These are phyloP conservation scores for Euryodendron excelsum DNA, from an alignment of 148 eudicot genomes.

Conservation along the genomic window DNA sequence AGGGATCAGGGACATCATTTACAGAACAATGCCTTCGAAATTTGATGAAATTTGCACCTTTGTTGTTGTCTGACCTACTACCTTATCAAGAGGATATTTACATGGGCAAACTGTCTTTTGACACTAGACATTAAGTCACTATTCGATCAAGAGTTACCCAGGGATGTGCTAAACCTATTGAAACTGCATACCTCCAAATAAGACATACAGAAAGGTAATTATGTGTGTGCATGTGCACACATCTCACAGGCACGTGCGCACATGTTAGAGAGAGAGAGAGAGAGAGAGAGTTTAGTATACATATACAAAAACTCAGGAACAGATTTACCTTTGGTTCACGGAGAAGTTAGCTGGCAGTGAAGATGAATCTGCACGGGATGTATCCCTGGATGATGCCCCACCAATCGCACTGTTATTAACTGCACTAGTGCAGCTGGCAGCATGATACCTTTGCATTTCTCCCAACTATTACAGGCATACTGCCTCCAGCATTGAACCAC, in stretches of 20 bases:
- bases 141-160: neutral
- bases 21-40: neutral
- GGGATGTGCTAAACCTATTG: neutral
- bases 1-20: neutral
- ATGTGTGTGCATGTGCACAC: neutral
- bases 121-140: neutral
- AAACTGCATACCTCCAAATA: neutral
- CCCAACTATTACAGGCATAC: slow-evolving; percentile 87
- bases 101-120: neutral
- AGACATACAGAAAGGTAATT: neutral
- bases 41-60: neutral
- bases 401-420: slow-evolving; percentile 71
- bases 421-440: slow-evolving; percentile 88
- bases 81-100: neutral
- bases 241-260: neutral
- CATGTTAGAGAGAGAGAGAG: neutral
- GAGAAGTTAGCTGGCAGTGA: slow-evolving; percentile 57
- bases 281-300: neutral
- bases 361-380: slow-evolving; percentile 60
- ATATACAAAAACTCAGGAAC: neutral
- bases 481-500: slow-evolving; percentile 61
- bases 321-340: slow-evolving; percentile 65
- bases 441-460: slow-evolving; percentile 98
- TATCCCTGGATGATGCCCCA: slow-evolving; percentile 71
- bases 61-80: neutral